Conservation (phyloP, 495 filamentous ascomycete species). For the Amorphotheca resinae region DNA sequence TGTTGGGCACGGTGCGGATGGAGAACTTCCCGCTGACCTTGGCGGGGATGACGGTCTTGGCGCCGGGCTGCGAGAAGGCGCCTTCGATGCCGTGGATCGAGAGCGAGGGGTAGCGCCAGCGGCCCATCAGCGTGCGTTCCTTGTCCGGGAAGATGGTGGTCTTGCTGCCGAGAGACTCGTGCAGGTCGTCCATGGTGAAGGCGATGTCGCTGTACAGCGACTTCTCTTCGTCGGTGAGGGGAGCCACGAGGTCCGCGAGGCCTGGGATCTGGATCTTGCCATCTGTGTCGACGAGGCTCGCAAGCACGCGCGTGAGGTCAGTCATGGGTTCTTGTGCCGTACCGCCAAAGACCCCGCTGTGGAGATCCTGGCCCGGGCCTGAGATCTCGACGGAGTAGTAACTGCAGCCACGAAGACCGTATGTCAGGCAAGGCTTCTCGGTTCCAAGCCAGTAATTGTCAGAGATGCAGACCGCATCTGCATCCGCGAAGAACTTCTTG, state of each 20-base stretch:
- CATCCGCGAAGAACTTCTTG: slow-evolving; percentile 84
- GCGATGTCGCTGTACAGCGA: slow-evolving; percentile 71
- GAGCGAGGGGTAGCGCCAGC: slow-evolving; percentile 88
- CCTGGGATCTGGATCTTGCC: slow-evolving; percentile 87
- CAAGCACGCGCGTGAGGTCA: slow-evolving; percentile 72
- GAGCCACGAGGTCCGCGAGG: slow-evolving; percentile 80
- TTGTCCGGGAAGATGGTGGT: slow-evolving; percentile 78
- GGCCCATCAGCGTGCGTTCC: slow-evolving; percentile 82
- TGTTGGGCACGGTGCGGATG: slow-evolving; percentile 92
- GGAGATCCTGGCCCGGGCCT: slow-evolving; percentile 85
- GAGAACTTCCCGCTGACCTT: slow-evolving; percentile 98
- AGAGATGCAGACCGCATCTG: slow-evolving; percentile 94
- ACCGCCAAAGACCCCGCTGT: slow-evolving; percentile 93
- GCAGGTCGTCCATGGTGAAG: slow-evolving; percentile 90
- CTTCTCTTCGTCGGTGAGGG: slow-evolving; percentile 76
- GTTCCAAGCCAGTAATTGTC: slow-evolving; percentile 99
- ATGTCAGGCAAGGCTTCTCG: slow-evolving; percentile 94
- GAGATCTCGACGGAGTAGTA: slow-evolving; percentile 86
- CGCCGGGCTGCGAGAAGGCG: slow-evolving; percentile 83
- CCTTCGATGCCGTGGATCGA: slow-evolving; percentile 96
- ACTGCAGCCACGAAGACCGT: slow-evolving; percentile 93
- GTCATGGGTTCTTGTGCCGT: slow-evolving; percentile 98
- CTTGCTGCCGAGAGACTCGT: slow-evolving; percentile 77
- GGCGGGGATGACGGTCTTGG: slow-evolving; percentile 97
- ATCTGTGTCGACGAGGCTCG: slow-evolving; percentile 69